Conservation (phyloP, 495 filamentous ascomycete genomes). For the Penicillium goetzii region DNA sequence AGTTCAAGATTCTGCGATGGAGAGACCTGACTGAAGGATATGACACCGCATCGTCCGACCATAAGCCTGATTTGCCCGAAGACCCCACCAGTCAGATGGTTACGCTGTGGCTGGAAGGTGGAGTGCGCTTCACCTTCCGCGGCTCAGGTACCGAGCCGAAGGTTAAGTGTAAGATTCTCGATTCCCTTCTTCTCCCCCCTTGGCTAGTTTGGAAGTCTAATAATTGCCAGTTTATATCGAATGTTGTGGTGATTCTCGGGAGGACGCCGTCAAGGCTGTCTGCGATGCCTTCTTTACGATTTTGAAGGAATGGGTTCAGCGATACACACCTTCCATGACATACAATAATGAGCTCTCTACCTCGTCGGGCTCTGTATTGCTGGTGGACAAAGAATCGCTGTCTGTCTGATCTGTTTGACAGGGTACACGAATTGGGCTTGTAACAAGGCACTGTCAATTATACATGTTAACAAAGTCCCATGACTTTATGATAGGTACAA, state of each 20-base stretch:
- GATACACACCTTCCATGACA: constrained; percentile 47
- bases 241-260: constrained; percentile 49
- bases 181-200: not conserved
- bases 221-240: constrained; percentile 57
- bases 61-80: constrained; percentile 61
- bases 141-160: constrained; percentile 75
- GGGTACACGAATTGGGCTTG: not conserved
- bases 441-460: not conserved
- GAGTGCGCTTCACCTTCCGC: constrained; percentile 67
- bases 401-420: not conserved
- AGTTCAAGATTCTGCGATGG: constrained; percentile 61
- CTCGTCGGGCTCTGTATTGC: constrained; percentile 45
- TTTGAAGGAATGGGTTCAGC: constrained; percentile 61
- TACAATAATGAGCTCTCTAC: constrained; percentile 42
- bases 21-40: constrained; percentile 69
- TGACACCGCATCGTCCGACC: constrained; percentile 59
- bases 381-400: constrained; percentile 26
- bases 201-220: constrained; percentile 7
- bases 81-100: constrained; percentile 68
- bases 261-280: constrained; percentile 56
- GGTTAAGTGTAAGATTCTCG: constrained; percentile 57
- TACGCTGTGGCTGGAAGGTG: constrained; percentile 63
- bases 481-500: not conserved
- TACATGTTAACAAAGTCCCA: not conserved
- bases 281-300: constrained; percentile 56